These are phyloP conservation scores for Fusarium palustre DNA, from an alignment of 2,329 filamentous ascomycete species.

Conservation along the genomic window DNA sequence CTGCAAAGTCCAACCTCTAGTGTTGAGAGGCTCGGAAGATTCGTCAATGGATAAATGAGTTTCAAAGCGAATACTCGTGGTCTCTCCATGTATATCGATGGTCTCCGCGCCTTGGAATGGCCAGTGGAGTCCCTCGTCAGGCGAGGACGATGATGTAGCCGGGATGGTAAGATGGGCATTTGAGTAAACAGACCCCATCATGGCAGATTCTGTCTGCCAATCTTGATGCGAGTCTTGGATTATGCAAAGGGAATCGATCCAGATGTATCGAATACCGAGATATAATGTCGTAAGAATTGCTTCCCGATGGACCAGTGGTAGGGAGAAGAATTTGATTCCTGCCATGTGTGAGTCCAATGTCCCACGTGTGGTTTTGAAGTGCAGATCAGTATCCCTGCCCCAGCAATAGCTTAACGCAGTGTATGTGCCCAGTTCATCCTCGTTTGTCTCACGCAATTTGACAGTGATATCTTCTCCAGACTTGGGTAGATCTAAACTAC, in stretches of 20 bases:
- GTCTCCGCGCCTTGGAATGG: background rate
- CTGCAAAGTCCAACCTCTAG: slow-evolving; percentile 6
- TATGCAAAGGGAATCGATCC: slow-evolving; percentile 21
- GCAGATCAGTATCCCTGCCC: background rate
- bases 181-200: slow-evolving; percentile 2
- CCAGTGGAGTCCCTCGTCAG: slow-evolving; percentile 7
- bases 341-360: background rate
- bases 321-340: background rate
- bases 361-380: background rate
- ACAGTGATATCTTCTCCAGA: background rate
- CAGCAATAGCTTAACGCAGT: slow-evolving; percentile 22
- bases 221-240: slow-evolving; percentile 17
- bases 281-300: background rate
- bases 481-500: background rate
- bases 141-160: background rate
- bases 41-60: background rate
- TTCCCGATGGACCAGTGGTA: background rate
- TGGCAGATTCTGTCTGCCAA: slow-evolving; percentile 6
- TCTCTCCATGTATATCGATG: background rate
- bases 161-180: background rate
- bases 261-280: background rate
- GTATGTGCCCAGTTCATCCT: background rate
- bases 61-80: background rate
- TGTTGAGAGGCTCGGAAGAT: slow-evolving; percentile 1
- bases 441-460: background rate